Conservation (phyloP, 805 yeast species). For the Saccharomyces mikatae region DNA sequence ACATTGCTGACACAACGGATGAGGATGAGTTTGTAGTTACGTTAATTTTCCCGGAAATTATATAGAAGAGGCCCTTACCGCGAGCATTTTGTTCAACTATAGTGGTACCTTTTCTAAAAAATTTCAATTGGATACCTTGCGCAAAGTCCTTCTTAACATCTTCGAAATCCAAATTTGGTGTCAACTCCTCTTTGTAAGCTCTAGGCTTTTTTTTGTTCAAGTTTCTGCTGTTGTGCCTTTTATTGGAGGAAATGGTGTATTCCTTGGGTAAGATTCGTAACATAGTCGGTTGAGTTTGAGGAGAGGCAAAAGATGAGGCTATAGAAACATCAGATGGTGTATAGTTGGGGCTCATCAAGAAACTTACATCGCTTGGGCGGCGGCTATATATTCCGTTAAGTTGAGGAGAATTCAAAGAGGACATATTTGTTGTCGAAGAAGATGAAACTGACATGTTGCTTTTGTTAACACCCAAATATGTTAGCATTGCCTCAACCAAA, state of each 20-base stretch:
- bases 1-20: slow-evolving; percentile 4
- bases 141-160: slow-evolving; percentile 52
- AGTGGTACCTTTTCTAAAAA: slow-evolving; percentile 43
- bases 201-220: slow-evolving; percentile 10
- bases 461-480: slow-evolving; percentile 53
- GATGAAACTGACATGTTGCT: slow-evolving; percentile 25
- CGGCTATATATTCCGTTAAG: background rate
- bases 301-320: slow-evolving; percentile 10
- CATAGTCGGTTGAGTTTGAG: slow-evolving; percentile 12
- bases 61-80: slow-evolving; percentile 70
- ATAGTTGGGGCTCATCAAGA: background rate
- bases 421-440: background rate
- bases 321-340: slow-evolving; percentile 13
- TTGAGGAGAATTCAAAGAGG: background rate
- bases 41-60: slow-evolving; percentile 70
- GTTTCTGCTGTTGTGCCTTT: slow-evolving; percentile 2
- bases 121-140: slow-evolving; percentile 48
- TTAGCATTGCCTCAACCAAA: slow-evolving; percentile 62
- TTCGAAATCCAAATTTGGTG: slow-evolving; percentile 36
- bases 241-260: slow-evolving; percentile 12
- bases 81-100: slow-evolving; percentile 57
- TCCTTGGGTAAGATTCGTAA: slow-evolving; percentile 23
- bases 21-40: slow-evolving; percentile 30
- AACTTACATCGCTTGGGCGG: background rate
- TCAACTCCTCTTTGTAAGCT: slow-evolving; percentile 17